Evolutionary conservation across 495 filamentous ascomycete genomes (phyloP), one percentile per base, ranked within the genome.

Genomic region (Tirmania nivea): DNA sequence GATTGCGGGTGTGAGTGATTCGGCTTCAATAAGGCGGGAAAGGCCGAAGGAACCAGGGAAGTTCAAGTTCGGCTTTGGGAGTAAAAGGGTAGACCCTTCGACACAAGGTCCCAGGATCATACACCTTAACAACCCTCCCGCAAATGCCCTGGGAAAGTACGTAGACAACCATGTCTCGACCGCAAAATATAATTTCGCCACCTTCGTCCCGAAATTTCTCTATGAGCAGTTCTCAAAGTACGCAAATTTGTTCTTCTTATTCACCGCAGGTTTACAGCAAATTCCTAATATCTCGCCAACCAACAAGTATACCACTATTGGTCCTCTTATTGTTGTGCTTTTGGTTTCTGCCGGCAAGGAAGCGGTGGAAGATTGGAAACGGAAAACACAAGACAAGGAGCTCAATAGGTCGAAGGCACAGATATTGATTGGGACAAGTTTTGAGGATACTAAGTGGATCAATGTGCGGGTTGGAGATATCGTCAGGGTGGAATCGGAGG

Each of bases 211-310:
- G 49, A 99, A 99, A 68, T 99, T 99, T 70, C 71, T 99, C 19
- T 92, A 87, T 68, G 92, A 99, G 63, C 92, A 99, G 68, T 99
- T 99, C 71, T 94, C 86, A 50, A 99, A 94, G 70, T 95, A 93
- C 69, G 92, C 90, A 69, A 99, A 99, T 66, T 66, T 99, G 58
- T 99, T 99, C 73, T 99, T 99, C 80, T 78, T 99, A 63, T 95
- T 99, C 68, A 99, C 92, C 35, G 89, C 92, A 3, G 80, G 78
- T 6, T 68, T 99, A 35, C 92, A 99, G 70, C 92, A 99, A 65
- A 94, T 99, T 60, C 92, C 90, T 14, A 80, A 82, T 59, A 79
- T 99, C 51, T 92, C 87, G 19, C 90, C 90, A 8, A 99, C 90
- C 6, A 96, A 94, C 70, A 72, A 69, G 62, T 99, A 84, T 65